Percentiles rank a stretch among this genome's conserved stretches.
These are phyloP conservation scores for Gymnopilus dilepis DNA, from an alignment of 768 basidiomycete species.

Conservation along the genomic window DNA sequence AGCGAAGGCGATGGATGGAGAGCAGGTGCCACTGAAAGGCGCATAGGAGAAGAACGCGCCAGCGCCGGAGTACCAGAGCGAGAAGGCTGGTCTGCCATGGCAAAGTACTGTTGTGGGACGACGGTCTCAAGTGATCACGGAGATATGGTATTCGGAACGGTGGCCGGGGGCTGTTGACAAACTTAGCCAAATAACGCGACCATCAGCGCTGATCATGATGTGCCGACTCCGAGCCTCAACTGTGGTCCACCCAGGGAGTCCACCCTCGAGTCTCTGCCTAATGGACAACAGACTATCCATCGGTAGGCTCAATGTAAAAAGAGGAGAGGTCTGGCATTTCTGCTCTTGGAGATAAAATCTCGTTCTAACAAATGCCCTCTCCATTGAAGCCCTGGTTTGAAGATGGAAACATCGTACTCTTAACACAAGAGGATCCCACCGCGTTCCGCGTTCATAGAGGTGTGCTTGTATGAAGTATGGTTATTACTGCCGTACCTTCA, in stretches of 20 bases:
- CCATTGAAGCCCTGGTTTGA: constrained; percentile 59
- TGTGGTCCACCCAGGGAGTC: too few relatives aligned
- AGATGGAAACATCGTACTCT: constrained; percentile 62
- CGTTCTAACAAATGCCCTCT: background rate
- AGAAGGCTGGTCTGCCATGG: constrained; percentile 38
- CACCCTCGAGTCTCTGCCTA: background rate
- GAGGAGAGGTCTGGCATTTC: constrained; percentile 27
- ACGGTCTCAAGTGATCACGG: background rate
- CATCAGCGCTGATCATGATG: too few relatives aligned
- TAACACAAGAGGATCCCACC: constrained; percentile 45
- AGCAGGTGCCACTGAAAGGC: constrained; percentile 55
- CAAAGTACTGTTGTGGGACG: background rate
- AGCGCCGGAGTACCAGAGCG: constrained; percentile 34
- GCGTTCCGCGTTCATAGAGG: constrained; percentile 62
- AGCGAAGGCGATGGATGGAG: constrained; percentile 60
- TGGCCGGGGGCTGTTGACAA: background rate
- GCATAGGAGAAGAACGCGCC: constrained; percentile 50
- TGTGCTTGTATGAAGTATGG: constrained; percentile 37
- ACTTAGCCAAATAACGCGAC: background rate
- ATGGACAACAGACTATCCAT: constrained; percentile 21
- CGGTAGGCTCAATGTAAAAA: constrained; percentile 13
- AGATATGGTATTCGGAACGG: background rate
- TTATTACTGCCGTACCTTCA: background rate
- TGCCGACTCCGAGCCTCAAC: too few relatives aligned
- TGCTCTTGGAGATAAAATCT: background rate